Conservation (phyloP, 306 rosid species). For the Bauhinia variegata region DNA sequence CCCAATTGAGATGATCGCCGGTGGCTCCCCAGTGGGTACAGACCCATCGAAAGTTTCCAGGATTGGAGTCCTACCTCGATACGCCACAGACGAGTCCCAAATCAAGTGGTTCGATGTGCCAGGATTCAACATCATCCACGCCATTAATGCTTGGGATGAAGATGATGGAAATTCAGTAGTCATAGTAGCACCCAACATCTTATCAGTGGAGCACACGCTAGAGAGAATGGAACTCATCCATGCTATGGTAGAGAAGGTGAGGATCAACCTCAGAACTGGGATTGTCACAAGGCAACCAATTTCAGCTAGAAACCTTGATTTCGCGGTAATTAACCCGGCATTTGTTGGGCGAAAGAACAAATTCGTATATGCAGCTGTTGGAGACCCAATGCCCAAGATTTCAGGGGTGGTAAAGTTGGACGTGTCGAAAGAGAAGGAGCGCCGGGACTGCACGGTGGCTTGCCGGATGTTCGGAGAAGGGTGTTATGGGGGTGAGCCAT, state of each 20-base stretch:
- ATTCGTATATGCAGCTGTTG: slow-evolving; percentile 72
- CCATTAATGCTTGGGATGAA: slow-evolving; percentile 92
- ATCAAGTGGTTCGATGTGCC: slow-evolving; percentile 88
- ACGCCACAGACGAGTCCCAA: slow-evolving; percentile 59
- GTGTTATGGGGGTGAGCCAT: slow-evolving; percentile 86
- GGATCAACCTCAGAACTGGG: slow-evolving; percentile 62
- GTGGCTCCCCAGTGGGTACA: slow-evolving; percentile 70
- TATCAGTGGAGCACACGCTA: slow-evolving; percentile 72
- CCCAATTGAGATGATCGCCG: slow-evolving; percentile 64
- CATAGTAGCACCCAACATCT: slow-evolving; percentile 74
- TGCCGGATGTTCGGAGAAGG: slow-evolving; percentile 66
- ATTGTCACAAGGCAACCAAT: slow-evolving; percentile 62
- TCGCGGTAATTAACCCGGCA: slow-evolving; percentile 58
- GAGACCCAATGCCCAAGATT: slow-evolving; percentile 91
- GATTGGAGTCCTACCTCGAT: slow-evolving; percentile 71
- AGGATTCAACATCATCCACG: slow-evolving; percentile 76
- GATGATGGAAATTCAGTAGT: slow-evolving; percentile 58
- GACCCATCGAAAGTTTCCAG: slow-evolving; percentile 60
- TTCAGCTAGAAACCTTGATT: slow-evolving; percentile 75
- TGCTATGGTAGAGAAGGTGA: slow-evolving; percentile 70
- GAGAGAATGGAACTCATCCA: slow-evolving; percentile 77
- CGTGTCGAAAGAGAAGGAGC: slow-evolving; percentile 49
- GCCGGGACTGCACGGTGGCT: slow-evolving; percentile 60
- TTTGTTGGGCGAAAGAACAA: slow-evolving; percentile 53
- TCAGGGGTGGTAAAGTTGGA: slow-evolving; percentile 88